These are phyloP conservation scores for Candolleomyces aberdarensis DNA, from an alignment of 768 basidiomycete species.

Conservation along the genomic window DNA sequence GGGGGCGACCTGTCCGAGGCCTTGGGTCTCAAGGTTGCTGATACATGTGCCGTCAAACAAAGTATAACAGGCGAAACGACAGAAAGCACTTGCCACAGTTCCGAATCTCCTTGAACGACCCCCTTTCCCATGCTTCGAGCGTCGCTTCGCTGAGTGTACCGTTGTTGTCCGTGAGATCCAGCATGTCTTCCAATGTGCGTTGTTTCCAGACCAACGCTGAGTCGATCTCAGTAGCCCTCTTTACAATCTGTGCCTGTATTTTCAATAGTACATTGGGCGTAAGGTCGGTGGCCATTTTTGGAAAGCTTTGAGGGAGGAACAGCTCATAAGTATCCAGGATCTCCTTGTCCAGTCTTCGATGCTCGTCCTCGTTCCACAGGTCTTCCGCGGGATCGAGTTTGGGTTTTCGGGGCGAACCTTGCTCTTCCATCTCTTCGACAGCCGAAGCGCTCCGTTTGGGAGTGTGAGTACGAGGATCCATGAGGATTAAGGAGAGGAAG, in stretches of 20 bases:
- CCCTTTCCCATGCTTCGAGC: not conserved
- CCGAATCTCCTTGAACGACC: not conserved
- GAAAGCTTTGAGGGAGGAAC: not conserved
- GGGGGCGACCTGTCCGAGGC: not conserved
- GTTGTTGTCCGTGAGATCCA: not conserved
- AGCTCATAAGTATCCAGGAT: not conserved
- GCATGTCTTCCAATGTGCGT: no score
- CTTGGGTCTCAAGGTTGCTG: not conserved
- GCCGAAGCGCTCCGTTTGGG: not conserved
- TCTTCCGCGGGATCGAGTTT: not conserved
- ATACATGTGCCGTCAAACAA: not conserved
- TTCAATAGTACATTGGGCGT: not conserved
- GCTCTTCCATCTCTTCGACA: not conserved
- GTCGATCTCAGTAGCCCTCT: no score
- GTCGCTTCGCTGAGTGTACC: not conserved
- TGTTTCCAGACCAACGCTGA: not conserved
- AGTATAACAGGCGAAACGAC: constrained; percentile 8
- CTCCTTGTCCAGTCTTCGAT: not conserved
- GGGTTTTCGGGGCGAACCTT: not conserved
- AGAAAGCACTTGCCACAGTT: not conserved
- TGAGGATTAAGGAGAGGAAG: not conserved
- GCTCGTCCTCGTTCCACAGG: not conserved
- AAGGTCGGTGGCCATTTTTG: not conserved
- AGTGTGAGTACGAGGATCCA: not conserved
- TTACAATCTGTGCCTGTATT: not conserved